These are phyloP conservation scores for Corrigiola litoralis DNA, from an alignment of 179 eudicot species.

Conservation along the genomic window DNA sequence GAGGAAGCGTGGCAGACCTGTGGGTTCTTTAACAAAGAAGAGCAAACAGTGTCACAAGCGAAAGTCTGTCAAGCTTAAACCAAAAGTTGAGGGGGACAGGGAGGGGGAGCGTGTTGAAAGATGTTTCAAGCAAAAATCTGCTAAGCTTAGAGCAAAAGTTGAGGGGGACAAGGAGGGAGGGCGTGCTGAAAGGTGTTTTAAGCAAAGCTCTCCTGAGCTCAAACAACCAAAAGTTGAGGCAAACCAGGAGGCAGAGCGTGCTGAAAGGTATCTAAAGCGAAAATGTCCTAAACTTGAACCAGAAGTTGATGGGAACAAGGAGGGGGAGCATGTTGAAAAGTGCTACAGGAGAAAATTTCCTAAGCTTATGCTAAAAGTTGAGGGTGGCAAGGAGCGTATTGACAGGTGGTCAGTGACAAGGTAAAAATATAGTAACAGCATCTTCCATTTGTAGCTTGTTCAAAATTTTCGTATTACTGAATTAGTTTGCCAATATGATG, in stretches of 20 bases:
- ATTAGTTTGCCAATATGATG: conserved; percentile 3
- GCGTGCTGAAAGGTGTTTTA: too few relatives aligned
- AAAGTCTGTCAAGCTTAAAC: conserved; percentile 10
- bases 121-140: conserved; percentile 3
- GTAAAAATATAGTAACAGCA: conserved; percentile 27
- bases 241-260: conserved; percentile 11
- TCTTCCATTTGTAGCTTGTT: neutral
- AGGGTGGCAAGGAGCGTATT: conserved; percentile 22
- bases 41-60: conserved; percentile 1
- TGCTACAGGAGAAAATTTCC: too few relatives aligned
- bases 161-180: conserved; percentile 20
- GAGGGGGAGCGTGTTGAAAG: too few relatives aligned
- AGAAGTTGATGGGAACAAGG: too few relatives aligned
- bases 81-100: conserved; percentile 24
- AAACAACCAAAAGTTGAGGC: conserved; percentile 26
- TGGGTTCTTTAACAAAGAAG: conserved; percentile 17
- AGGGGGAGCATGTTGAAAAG: too few relatives aligned
- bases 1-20: conserved; percentile 21
- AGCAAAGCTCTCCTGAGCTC: conserved; percentile 7
- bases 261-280: too few relatives aligned
- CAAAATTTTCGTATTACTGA: neutral
- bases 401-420: conserved; percentile 71
- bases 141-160: conserved; percentile 18
- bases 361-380: too few relatives aligned
- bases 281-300: too few relatives aligned